Base-by-base conservation (phyloP, 768 basidiomycete species). In the Lanmaoa pseudosensibilis region DNA sequence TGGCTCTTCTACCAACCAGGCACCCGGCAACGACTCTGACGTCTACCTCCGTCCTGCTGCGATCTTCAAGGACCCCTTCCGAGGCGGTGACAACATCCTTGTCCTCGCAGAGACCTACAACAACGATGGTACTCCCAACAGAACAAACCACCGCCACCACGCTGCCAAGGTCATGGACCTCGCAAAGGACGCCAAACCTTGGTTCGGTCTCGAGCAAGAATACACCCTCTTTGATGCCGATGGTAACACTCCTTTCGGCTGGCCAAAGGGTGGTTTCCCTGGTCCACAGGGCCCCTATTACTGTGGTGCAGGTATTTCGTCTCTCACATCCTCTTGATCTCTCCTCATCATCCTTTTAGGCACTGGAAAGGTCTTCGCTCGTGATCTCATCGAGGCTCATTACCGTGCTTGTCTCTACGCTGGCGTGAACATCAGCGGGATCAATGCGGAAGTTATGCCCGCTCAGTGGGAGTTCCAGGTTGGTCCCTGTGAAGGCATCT, bases 381-480 rank as follows among this genome's bases (percentile, higher is more conserved):
- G 97, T 76, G 97, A 99, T 77, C 84, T 98, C 68, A 90, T 99
- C 69, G 97, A 99, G 79, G 97, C 97, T 37, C 97, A 99, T 79
- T 98, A 98, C 79, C 92, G 94, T 61, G 92, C 92, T 55, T 97
- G 95, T 74, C 84, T 96, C 52, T 95, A 96, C 72, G 77, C 94
- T 54, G 95, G 94, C 64, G 83, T 99, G 77, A 94, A 94, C 80
- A 98, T 98, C 78, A 94, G 92, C 63, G 97, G 97, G 71, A 98
- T 99, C 79, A 99, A 98, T 74, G 96, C 96, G 58, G 97, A 98
- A 77, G 96, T 98, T 59, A 98, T 98, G 96, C 96, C 97, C 16
- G 87, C 95, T 54, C 97, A 99, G 75, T 99, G 97, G 97, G 97
- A 99, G 79, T 99, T 96, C 90, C 97, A 99, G 76, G 94, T 99